Conservation (phyloP, 139 green algal genomes). For the Chlorella ohadii region DNA sequence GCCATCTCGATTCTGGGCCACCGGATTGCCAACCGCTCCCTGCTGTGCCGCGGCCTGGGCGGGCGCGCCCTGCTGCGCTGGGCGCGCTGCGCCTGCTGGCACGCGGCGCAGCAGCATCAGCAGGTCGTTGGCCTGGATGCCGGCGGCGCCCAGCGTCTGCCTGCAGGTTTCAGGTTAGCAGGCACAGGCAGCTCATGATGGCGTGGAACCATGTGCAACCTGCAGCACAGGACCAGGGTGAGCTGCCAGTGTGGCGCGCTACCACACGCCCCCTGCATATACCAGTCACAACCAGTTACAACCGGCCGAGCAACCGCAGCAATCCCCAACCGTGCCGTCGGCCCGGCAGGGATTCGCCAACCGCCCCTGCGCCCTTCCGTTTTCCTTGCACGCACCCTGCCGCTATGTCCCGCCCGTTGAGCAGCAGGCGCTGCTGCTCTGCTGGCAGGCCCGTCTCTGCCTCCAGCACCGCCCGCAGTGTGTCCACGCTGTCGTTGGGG, state of each 20-base stretch:
- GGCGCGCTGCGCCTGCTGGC: not conserved
- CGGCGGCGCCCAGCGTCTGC: constrained; percentile 49
- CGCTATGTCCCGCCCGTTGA: constrained; percentile 51
- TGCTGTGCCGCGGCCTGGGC: constrained; percentile 11
- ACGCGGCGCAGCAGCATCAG: constrained; percentile 58
- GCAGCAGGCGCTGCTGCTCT: constrained; percentile 66
- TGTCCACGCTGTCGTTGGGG: constrained; percentile 52
- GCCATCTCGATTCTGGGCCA: constrained; percentile 41
- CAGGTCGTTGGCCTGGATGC: constrained; percentile 70
- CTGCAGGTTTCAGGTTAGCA: constrained; percentile 14
- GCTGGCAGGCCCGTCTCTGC: constrained; percentile 70
- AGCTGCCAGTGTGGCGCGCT: too few species aligned
- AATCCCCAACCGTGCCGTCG: too few species aligned
- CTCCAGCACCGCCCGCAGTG: constrained; percentile 85
- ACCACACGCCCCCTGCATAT: too few species aligned
- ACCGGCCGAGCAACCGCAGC: too few species aligned
- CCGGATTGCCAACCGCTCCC: constrained; percentile 11
- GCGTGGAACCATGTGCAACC: too few species aligned
- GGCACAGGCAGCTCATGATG: too few species aligned
- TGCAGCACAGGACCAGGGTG: too few species aligned
- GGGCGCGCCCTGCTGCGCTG: not conserved
- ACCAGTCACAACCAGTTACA: too few species aligned
- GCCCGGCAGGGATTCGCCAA: too few species aligned
- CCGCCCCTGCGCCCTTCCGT: too few species aligned
- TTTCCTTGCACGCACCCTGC: constrained; percentile 18